phyloP scores from a whole-genome alignment of 1,284 basidiomycete genomes.

The Marasmius tenuissimus region DNA sequence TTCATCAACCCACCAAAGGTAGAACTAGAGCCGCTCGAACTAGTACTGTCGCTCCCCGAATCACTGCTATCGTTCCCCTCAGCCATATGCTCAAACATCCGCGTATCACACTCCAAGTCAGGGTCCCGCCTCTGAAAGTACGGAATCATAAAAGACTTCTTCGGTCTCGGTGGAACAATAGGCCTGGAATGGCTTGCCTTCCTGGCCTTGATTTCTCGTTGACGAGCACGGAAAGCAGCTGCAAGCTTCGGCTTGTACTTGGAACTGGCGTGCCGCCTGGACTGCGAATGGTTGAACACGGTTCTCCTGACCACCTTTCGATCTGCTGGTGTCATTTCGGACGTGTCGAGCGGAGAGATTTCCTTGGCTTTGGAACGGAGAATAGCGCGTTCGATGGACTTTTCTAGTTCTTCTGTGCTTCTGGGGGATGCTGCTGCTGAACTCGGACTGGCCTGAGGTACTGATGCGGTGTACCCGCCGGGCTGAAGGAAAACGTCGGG shows the following conservation, averaged over 20 bases:
- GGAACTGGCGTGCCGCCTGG: neutral
- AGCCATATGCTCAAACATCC: too few species aligned
- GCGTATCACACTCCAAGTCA: too few species aligned
- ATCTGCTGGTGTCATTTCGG: neutral
- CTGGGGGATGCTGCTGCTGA: too few species aligned
- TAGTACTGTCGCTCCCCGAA: too few species aligned
- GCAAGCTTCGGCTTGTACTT: neutral
- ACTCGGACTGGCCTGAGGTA: neutral
- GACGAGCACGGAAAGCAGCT: neutral
- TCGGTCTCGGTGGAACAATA: too few species aligned
- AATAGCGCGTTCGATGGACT: neutral
- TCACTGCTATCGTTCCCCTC: too few species aligned
- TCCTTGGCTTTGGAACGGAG: neutral
- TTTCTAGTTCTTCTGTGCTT: neutral
- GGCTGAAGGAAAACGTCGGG: neutral
- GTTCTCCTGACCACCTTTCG: neutral
- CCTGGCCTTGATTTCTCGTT: neutral
- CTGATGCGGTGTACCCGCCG: neutral
- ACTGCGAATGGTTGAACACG: neutral
- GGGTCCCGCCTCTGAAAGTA: too few species aligned
- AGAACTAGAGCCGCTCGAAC: too few species aligned
- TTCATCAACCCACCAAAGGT: too few species aligned
- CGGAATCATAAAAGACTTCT: too few species aligned
- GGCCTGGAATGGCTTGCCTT: neutral
- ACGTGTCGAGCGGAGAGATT: neutral